phyloP scores from a whole-genome alignment of 257 asterid genomes.

The Jacaranda mimosifolia region DNA sequence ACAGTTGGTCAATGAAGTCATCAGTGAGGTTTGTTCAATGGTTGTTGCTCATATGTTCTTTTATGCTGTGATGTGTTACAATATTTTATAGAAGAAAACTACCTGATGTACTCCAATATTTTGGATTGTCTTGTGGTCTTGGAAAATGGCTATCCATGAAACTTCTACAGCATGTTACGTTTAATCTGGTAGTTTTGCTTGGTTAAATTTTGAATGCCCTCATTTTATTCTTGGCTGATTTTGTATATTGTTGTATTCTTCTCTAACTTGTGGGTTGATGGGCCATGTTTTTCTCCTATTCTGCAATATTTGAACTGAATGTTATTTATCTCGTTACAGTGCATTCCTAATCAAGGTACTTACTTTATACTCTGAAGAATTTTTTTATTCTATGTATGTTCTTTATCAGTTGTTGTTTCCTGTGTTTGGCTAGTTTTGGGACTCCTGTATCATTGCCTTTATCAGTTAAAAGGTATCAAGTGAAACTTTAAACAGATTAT shows the following conservation, averaged over 20 bases:
- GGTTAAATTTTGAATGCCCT: neutral
- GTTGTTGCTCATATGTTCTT: slow-evolving; percentile 32
- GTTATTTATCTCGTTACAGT: neutral
- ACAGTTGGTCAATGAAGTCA: slow-evolving; percentile 80
- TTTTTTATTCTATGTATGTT: neutral
- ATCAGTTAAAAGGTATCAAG: neutral
- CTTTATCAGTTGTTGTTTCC: neutral
- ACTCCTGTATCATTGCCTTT: neutral
- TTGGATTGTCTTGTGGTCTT: neutral
- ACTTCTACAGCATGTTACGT: neutral
- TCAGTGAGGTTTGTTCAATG: slow-evolving; percentile 79
- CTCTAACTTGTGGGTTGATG: neutral
- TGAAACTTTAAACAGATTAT: neutral
- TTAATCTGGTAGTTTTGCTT: neutral
- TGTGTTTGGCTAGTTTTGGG: neutral
- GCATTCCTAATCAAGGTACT: slow-evolving; percentile 12
- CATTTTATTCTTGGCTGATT: neutral
- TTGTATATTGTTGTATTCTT: slow-evolving; percentile 11
- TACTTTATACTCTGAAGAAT: neutral
- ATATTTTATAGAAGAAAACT: neutral
- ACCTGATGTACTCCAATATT: neutral
- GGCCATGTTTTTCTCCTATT: neutral
- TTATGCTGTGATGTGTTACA: slow-evolving; percentile 7
- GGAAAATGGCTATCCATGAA: neutral
- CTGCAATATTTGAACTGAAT: neutral